These are phyloP conservation scores for Irpex sp. DNA, from an alignment of 1,284 basidiomycete species.

Conservation along the genomic window DNA sequence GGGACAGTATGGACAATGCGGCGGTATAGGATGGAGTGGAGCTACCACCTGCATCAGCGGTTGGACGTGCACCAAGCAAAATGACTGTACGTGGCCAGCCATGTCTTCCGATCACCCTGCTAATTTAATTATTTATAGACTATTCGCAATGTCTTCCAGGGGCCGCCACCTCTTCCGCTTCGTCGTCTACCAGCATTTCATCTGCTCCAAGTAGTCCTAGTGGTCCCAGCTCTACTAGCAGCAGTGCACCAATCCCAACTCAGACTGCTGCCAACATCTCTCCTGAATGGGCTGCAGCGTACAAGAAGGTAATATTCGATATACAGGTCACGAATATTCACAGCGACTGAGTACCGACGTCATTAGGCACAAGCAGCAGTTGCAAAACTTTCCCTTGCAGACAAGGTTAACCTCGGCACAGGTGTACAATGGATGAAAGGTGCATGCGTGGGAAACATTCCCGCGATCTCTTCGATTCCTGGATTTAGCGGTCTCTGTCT, in stretches of 20 bases:
- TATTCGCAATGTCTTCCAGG: slow-evolving; percentile 47
- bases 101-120: background rate
- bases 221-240: slow-evolving; percentile 11
- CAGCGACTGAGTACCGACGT: background rate
- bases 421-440: slow-evolving; percentile 45
- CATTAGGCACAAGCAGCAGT: slow-evolving; percentile 44
- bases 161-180: slow-evolving; percentile 3
- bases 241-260: slow-evolving; percentile 6
- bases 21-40: slow-evolving; percentile 47
- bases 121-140: slow-evolving; percentile 24
- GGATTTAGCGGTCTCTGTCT: slow-evolving; percentile 69
- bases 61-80: slow-evolving; percentile 36
- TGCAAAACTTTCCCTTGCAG: slow-evolving; percentile 43
- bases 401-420: slow-evolving; percentile 57
- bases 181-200: slow-evolving; percentile 3
- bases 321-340: background rate
- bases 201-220: slow-evolving; percentile 19
- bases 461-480: slow-evolving; percentile 50
- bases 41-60: slow-evolving; percentile 42
- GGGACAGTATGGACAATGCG: slow-evolving; percentile 41
- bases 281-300: slow-evolving; percentile 51
- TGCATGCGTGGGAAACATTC: slow-evolving; percentile 68
- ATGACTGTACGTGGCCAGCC: slow-evolving; percentile 33
- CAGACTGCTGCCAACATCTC: slow-evolving; percentile 39
- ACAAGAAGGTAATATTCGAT: slow-evolving; percentile 39